Evolutionary conservation across 2,329 filamentous ascomycete genomes (phyloP).

Genomic region (Botrytis galanthina): DNA sequence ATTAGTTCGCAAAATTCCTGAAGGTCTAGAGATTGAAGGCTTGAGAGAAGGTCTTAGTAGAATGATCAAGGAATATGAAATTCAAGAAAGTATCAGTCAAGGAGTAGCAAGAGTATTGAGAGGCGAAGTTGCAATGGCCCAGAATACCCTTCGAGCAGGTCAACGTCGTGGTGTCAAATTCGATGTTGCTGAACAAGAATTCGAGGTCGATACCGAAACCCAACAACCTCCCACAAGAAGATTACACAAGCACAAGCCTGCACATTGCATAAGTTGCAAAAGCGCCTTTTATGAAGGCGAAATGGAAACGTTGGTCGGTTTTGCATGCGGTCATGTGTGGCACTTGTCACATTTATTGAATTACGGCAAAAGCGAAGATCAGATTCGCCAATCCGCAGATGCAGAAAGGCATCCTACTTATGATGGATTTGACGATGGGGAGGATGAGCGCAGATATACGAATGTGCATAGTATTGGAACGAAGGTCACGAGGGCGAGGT

Average conservation of each 20-base stretch:
- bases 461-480: slow-evolving; percentile 68
- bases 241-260: slow-evolving; percentile 42
- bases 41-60: slow-evolving; percentile 82
- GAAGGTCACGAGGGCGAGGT: slow-evolving; percentile 82
- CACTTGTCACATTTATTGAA: slow-evolving; percentile 71
- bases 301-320: slow-evolving; percentile 71
- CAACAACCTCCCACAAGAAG: slow-evolving; percentile 19
- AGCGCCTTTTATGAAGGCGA: slow-evolving; percentile 60
- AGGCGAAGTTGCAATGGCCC: slow-evolving; percentile 82
- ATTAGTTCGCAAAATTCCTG: slow-evolving; percentile 84
- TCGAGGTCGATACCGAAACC: slow-evolving; percentile 23
- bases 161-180: slow-evolving; percentile 88
- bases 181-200: slow-evolving; percentile 57
- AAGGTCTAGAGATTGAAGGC: slow-evolving; percentile 88
- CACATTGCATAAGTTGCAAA: slow-evolving; percentile 59
- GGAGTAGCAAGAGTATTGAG: slow-evolving; percentile 84
- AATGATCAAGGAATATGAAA: slow-evolving; percentile 93
- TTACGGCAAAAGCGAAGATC: slow-evolving; percentile 33
- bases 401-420: slow-evolving; percentile 42
- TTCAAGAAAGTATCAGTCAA: slow-evolving; percentile 87
- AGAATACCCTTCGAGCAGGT: slow-evolving; percentile 75
- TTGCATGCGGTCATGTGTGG: slow-evolving; percentile 79
- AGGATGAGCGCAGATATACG: slow-evolving; percentile 46
- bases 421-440: slow-evolving; percentile 41
- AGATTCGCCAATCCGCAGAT: slow-evolving; percentile 42